phyloP scores from a whole-genome alignment of 2,329 filamentous ascomycete genomes.

The Fusarium metavorans region DNA sequence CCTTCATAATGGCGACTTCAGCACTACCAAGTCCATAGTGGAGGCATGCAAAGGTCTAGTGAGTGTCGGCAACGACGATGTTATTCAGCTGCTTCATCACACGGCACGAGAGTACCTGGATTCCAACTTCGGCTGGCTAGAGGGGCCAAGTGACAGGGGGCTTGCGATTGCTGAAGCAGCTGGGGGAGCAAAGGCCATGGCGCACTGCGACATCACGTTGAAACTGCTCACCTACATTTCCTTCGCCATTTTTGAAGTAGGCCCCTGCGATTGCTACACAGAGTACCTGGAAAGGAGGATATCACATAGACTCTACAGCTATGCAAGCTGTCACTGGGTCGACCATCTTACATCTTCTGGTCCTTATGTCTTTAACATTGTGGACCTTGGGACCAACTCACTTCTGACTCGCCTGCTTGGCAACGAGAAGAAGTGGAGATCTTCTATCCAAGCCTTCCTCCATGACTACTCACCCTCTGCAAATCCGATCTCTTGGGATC shows the following conservation, averaged over 20 bases:
- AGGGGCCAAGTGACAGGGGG: background rate
- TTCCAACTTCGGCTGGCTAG: background rate
- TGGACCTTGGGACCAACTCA: background rate
- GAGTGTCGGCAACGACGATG: background rate
- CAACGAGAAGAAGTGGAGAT: background rate
- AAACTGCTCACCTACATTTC: background rate
- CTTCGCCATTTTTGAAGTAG: background rate
- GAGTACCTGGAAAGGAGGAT: background rate
- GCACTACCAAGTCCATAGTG: background rate
- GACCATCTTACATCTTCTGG: background rate
- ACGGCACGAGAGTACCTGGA: background rate
- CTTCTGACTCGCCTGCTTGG: background rate
- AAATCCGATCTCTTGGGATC: background rate
- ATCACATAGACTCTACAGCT: background rate
- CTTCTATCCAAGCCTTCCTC: background rate
- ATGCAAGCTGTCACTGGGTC: background rate
- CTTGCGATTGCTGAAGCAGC: background rate
- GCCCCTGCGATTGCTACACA: accelerated
- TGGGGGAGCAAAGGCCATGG: background rate
- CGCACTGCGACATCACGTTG: background rate
- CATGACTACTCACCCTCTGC: background rate
- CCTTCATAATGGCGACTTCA: background rate
- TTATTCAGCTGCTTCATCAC: background rate
- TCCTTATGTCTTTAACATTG: background rate
- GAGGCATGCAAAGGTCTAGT: background rate